These are phyloP conservation scores for Elongisporangium anandrum DNA, from an alignment of 352 stramenopile species.

Conservation along the genomic window DNA sequence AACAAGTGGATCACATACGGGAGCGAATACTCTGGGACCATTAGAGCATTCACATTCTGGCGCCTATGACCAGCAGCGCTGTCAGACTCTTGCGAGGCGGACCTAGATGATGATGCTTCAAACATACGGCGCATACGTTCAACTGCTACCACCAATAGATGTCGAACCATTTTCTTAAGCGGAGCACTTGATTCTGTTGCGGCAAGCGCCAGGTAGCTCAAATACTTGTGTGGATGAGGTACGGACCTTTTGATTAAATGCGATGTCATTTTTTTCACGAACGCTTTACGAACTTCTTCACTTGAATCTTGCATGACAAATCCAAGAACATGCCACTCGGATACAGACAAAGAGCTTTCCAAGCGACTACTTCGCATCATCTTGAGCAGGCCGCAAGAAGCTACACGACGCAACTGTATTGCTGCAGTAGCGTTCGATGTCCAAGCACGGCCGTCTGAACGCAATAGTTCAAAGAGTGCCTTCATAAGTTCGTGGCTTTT, in stretches of 20 bases:
- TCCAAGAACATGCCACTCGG: slow-evolving; percentile 77
- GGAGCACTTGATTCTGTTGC: slow-evolving; percentile 39
- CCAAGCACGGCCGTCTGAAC: slow-evolving; percentile 49
- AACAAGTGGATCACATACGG: slow-evolving; percentile 82
- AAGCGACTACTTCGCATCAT: slow-evolving; percentile 50
- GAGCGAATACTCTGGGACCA: slow-evolving; percentile 81
- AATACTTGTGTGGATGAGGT: slow-evolving; percentile 73
- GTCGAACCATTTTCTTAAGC: slow-evolving; percentile 55
- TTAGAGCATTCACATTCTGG: slow-evolving; percentile 36
- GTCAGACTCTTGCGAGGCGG: slow-evolving; percentile 1
- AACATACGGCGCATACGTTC: slow-evolving; percentile 79
- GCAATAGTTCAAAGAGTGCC: slow-evolving; percentile 58
- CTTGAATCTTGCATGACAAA: slow-evolving; percentile 72
- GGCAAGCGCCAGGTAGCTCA: slow-evolving; percentile 69
- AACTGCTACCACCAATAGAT: slow-evolving; percentile 45
- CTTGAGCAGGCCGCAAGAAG: slow-evolving; percentile 57
- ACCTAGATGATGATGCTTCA: slow-evolving; percentile 35
- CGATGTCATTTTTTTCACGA: slow-evolving; percentile 72
- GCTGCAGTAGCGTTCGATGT: slow-evolving; percentile 28
- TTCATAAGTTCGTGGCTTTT: slow-evolving; percentile 35
- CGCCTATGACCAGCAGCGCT: slow-evolving; percentile 15
- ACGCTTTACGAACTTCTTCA: slow-evolving; percentile 61
- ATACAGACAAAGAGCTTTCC: slow-evolving; percentile 41
- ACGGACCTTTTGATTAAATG: slow-evolving; percentile 63
- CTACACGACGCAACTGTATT: slow-evolving; percentile 40